Base-by-base conservation (phyloP, 148 eudicot genomes). In the Rheum nobile region DNA sequence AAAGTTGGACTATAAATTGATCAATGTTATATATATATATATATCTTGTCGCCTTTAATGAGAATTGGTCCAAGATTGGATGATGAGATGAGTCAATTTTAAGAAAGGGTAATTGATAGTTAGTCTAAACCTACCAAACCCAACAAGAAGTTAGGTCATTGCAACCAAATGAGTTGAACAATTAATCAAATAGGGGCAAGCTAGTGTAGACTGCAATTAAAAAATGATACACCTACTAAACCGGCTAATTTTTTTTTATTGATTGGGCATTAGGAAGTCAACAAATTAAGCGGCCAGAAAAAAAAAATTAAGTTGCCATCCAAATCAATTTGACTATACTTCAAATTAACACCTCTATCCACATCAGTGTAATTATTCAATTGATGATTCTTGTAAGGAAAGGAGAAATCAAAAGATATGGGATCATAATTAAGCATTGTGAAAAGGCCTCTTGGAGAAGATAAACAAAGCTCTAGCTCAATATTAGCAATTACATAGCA, bases 121-220 rank as follows among this genome's bases (percentile, higher is more conserved):
- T 65, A 17, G 70, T 65, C 70, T 65, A 65, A 34, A 65, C 70
- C 70, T 65, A 65, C 70, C 70, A 65, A 31, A 65, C 22, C 70
- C 70, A 65, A 65, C 70, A 65, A 32, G 70, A 65, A 65, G 14
- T 65, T 32, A 3, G 41, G 70, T 65, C 22, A 28, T 34, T 65
- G 70, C 41, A 22, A 65, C 38, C 21, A 65, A 61, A 61, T 32
- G 12, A 31, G 68, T 1, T 29, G 8, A 61, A 1, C 22, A 65
- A 65, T 32, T 65, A 34, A 65, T 31, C 7, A 65, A 29, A 65
- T 1, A 57, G 16, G 32, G 65, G 14, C 2, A 19, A 47, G 28
- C 10, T 8, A 52, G 3, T 26, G 34, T 10, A 59, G 67, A 26
- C 9, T 28, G 67, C 35, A 59, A 26, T 59, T n/a, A 28, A 28